phyloP scores from a whole-genome alignment of 2,329 filamentous ascomycete species.

The Clathrospora elynae region DNA sequence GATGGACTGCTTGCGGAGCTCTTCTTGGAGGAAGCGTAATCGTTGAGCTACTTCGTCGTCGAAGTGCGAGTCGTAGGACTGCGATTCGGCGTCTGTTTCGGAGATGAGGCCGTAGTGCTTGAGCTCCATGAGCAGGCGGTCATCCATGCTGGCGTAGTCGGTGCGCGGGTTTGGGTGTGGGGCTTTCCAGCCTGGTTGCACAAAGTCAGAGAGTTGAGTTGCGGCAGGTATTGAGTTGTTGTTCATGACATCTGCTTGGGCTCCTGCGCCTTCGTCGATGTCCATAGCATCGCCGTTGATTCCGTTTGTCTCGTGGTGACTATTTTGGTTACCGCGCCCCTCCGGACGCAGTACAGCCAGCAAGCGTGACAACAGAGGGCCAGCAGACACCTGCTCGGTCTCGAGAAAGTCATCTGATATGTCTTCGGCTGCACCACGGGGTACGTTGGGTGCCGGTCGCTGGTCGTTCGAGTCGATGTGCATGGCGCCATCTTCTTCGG shows the following conservation, averaged over 20 bases:
- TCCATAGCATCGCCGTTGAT: slow-evolving; percentile 56
- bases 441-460: slow-evolving; percentile 76
- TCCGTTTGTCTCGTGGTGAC: slow-evolving; percentile 61
- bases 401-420: slow-evolving; percentile 86
- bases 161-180: slow-evolving; percentile 70
- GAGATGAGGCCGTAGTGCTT: slow-evolving; percentile 87
- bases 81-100: slow-evolving; percentile 67
- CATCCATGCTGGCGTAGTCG: slow-evolving; percentile 85
- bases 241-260: slow-evolving; percentile 43
- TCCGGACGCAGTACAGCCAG: slow-evolving; percentile 82
- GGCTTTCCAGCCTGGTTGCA: slow-evolving; percentile 78
- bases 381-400: slow-evolving; percentile 86
- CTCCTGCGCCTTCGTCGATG: slow-evolving; percentile 52
- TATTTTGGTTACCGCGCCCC: slow-evolving; percentile 61
- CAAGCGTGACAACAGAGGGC: slow-evolving; percentile 81
- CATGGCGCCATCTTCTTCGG: slow-evolving; percentile 86
- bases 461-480: slow-evolving; percentile 71
- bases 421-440: slow-evolving; percentile 82
- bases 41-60: slow-evolving; percentile 95
- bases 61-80: slow-evolving; percentile 85
- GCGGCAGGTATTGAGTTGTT: slow-evolving; percentile 64
- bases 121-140: slow-evolving; percentile 88
- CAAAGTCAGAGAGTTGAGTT: slow-evolving; percentile 78
- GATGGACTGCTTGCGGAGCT: slow-evolving; percentile 81
- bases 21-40: slow-evolving; percentile 80